Evolutionary conservation across 108 stramenopile genomes (phyloP).

Genomic region (Cyclotella distinguenda): DNA sequence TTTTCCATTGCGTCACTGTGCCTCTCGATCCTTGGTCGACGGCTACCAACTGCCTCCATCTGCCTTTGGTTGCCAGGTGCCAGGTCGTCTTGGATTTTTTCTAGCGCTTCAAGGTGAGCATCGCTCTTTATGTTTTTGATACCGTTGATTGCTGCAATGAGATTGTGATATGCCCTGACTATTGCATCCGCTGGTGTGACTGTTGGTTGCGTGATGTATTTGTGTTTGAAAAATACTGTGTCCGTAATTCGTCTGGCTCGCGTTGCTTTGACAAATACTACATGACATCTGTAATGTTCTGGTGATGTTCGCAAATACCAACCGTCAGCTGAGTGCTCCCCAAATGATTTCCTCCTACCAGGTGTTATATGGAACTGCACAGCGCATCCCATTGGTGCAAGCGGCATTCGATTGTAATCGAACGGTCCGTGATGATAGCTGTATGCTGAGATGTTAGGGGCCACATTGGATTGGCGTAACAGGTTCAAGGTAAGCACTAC

Average conservation of each 20-base stretch:
- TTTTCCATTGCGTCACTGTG: background rate
- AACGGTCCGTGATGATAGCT: slow-evolving; percentile 10
- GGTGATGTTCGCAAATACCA: slow-evolving; percentile 3
- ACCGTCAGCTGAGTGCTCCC: slow-evolving; percentile 2
- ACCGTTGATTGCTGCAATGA: background rate
- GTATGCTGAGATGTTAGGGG: slow-evolving; percentile 26
- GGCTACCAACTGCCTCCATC: background rate
- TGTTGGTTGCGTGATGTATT: slow-evolving; percentile 15
- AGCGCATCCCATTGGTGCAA: slow-evolving; percentile 35
- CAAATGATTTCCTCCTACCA: slow-evolving; percentile 2
- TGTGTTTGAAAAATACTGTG: slow-evolving; percentile 3
- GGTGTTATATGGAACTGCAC: slow-evolving; percentile 25
- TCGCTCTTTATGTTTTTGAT: background rate
- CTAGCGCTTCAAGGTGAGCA: background rate
- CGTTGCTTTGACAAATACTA: slow-evolving; percentile 1
- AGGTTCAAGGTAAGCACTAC: slow-evolving; percentile 23
- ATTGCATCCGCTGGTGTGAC: slow-evolving; percentile 5
- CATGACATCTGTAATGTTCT: slow-evolving; percentile 20
- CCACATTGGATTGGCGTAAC: slow-evolving; percentile 23
- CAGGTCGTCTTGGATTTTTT: background rate
- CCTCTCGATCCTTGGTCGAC: background rate
- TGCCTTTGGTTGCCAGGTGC: background rate
- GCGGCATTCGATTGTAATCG: slow-evolving; percentile 40
- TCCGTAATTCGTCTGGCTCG: slow-evolving; percentile 7
- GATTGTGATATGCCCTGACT: background rate